Base-by-base conservation (phyloP, 1,284 basidiomycete genomes). In the Mycena citricolor region DNA sequence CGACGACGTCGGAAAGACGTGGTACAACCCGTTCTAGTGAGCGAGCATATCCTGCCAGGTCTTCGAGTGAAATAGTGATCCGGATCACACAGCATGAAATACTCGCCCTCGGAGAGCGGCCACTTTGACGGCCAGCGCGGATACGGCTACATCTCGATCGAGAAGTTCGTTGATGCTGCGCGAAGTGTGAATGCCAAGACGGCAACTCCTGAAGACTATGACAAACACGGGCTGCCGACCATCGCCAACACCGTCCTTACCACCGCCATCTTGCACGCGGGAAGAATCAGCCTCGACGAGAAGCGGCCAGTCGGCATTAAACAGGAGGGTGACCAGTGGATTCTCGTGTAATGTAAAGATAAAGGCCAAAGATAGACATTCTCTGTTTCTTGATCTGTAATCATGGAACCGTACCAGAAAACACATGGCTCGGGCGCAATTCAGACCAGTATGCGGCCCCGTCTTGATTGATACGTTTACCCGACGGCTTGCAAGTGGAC, bases 91-190 rank as follows among this genome's bases (percentile, higher is more conserved):
- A 87, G 85, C 69, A 93, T 94, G 86, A 92, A 94, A 61, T 95
- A 95, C 68, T 88, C 90, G 37, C 90, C 91, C 1, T 91, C 89
- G 45, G 88, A 89, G 66, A 86, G 81, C 47, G 93, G 93, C 11
- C 88, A 89, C 68, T 95, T 95, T 61, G 91, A 94, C 58, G 91
- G 91, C 26, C 92, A 94, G 67, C 81, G 85, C 47, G 93, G 92
- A 5, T 97, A 95, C 64, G 93, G 86, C 57, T 79, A 95, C 63
- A 73, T 94, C 55, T 93, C 90, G 14, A 86, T 95, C 57, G 92
- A 94, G 66, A 94, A 91, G 68, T 95, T 95, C 66, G 73, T 94
- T 61, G 88, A 86, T 61, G 87, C 86, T 8, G 78, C 82, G 32
- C 77, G 81, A 33, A 76, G 75, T 50, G 89, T 94, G 56, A 91